Evolutionary conservation across 352 stramenopile species (phyloP).

Genomic region (Globisporangium mamillatum): DNA sequence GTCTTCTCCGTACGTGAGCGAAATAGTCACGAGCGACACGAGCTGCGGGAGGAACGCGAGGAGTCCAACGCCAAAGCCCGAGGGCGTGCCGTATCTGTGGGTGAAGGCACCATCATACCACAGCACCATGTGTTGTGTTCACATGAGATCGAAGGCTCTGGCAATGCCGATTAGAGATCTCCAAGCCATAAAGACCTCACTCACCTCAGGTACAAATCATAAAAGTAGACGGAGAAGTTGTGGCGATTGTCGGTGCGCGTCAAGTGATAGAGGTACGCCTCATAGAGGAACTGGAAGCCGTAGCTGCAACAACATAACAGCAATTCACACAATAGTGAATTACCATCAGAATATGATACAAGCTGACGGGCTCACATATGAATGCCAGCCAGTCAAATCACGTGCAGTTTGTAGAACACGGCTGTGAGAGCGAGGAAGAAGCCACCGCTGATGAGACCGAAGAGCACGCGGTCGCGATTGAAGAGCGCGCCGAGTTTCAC

Average conservation of each 20-base stretch:
- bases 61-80: slow-evolving; percentile 72
- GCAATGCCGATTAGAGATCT: too few species aligned
- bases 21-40: slow-evolving; percentile 73
- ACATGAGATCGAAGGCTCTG: too few species aligned
- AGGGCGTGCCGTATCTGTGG: slow-evolving; percentile 72
- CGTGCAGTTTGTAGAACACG: slow-evolving; percentile 84
- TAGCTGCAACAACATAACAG: slow-evolving; percentile 37
- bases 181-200: too few species aligned
- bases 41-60: slow-evolving; percentile 85
- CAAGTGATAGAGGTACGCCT: slow-evolving; percentile 99
- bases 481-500: slow-evolving; percentile 41
- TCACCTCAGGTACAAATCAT: slow-evolving; percentile 96
- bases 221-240: slow-evolving; percentile 99
- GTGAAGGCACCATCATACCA: neutral
- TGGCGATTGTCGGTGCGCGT: slow-evolving; percentile 98
- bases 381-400: neutral
- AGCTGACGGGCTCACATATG: neutral
- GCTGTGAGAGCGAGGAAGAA: slow-evolving; percentile 86
- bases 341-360: neutral
- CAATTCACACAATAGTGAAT: neutral
- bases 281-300: slow-evolving; percentile 92
- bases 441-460: slow-evolving; percentile 84
- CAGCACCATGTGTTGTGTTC: too few species aligned
- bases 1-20: slow-evolving; percentile 69
- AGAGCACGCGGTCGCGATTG: slow-evolving; percentile 83